Evolutionary conservation across 1,284 basidiomycete species (phyloP), one percentile per base, ranked within the genome.

Genomic region (Sutorius eximius): DNA sequence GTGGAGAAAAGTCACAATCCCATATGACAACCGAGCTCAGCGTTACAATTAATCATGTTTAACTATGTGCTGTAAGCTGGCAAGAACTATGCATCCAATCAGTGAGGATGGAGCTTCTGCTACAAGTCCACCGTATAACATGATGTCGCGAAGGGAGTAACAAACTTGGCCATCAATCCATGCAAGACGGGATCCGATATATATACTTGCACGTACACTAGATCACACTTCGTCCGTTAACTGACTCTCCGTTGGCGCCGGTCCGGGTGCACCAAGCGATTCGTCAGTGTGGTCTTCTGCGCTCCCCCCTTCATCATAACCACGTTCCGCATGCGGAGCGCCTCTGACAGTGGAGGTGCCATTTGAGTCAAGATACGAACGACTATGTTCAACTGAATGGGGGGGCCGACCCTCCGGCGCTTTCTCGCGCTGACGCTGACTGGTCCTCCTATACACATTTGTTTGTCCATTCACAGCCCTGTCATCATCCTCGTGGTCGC

Each of bases 391-490:
- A 32, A 55, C 63, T 16, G 59, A 61, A 61, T 74, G 78, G 2
- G 76, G 77, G 1, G 59, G 49, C 12, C 73, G 73, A 1, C 79
- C 82, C 65, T 86, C 84, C 0, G 85, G 85, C 9, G 87, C 84
- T 71, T 89, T 89, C 69, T 89, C 87, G 68, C 82, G 76, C 70
- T 83, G 85, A 37, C 87, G 79, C 67, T 80, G 78, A 65, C 80
- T 85, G 34, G 77, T 73, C 49, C 77, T 70, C 42, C 79, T 75
- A 24, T 74, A 66, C 12, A 78, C 65, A 40, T 73, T 72, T 11
- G 64, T 62, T 18, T 57, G 59, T 15, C 66, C 72, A 20, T 56
- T 52, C 24, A 34, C 11, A 3, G 37, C 36, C 16, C 36, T 37
- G 20, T 40, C 20, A 13, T 46, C 47, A 37, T 36, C 37, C 8